A percentile compares a stretch with the other conserved stretches of the same genome.
phyloP scores from a whole-genome alignment of 768 basidiomycete genomes.

The Podaxis sp. region DNA sequence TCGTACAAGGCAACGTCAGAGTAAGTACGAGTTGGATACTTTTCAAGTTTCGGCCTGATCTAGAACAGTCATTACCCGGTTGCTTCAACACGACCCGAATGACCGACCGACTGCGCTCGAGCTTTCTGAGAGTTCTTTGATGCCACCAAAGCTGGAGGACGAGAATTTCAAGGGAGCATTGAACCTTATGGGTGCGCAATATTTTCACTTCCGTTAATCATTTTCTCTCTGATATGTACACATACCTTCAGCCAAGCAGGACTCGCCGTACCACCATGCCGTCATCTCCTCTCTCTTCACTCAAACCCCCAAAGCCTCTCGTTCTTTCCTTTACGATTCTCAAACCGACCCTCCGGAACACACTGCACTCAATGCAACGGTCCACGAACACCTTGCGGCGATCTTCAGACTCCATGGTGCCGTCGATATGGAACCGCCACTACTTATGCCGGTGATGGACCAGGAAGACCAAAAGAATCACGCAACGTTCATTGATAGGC shows the following conservation, averaged over 20 bases:
- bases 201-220: neutral
- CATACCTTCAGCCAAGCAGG: constrained; percentile 58
- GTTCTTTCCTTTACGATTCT: constrained; percentile 73
- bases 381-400: constrained; percentile 71
- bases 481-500: constrained; percentile 76
- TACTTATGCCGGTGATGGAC: constrained; percentile 74
- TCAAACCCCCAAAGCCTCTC: constrained; percentile 61
- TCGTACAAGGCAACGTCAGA: constrained; percentile 64
- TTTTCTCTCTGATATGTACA: neutral
- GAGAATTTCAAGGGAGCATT: constrained; percentile 84
- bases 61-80: constrained; percentile 67
- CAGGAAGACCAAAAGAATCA: constrained; percentile 63
- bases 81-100: constrained; percentile 80
- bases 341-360: constrained; percentile 70
- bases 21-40: constrained; percentile 39
- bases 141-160: constrained; percentile 79
- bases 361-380: constrained; percentile 67
- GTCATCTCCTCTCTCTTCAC: constrained; percentile 79
- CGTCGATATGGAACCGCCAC: constrained; percentile 80
- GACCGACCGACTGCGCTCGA: constrained; percentile 82
- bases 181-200: constrained; percentile 64
- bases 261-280: constrained; percentile 78
- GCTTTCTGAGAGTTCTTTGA: constrained; percentile 72
- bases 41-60: neutral
- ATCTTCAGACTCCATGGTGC: constrained; percentile 91